phyloP scores from a whole-genome alignment of 345 rosid species.

The Eucalyptus sp. region DNA sequence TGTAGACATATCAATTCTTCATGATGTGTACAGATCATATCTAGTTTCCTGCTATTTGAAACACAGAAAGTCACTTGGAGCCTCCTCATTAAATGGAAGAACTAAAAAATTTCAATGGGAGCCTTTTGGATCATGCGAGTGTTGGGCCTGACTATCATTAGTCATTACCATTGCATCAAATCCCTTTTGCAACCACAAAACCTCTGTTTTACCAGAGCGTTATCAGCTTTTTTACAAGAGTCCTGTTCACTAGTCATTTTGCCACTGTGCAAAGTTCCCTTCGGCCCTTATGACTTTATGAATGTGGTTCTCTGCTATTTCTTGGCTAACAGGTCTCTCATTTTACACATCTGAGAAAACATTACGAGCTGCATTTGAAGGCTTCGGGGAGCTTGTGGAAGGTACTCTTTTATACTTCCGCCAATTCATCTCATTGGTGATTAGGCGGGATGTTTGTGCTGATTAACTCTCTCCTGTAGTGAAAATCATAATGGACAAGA shows the following conservation, averaged over 20 bases:
- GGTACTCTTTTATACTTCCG: conserved; percentile 17
- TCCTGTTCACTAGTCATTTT: not conserved
- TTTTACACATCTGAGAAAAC: conserved; percentile 98
- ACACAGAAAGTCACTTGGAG: not conserved
- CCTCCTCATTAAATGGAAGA: not conserved
- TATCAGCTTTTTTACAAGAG: not conserved
- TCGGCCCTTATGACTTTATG: not conserved
- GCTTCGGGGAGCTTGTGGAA: conserved; percentile 83
- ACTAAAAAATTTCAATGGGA: not conserved
- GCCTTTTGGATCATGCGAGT: not conserved
- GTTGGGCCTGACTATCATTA: not conserved
- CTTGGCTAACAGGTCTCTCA: conserved; percentile 50
- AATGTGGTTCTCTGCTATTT: not conserved
- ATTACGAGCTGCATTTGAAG: conserved; percentile 77
- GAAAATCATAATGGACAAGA: conserved; percentile 94
- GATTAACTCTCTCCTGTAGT: conserved; percentile 15
- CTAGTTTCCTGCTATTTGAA: not conserved
- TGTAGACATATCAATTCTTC: not conserved
- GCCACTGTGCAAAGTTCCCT: not conserved
- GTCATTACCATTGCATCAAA: not conserved
- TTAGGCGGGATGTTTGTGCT: not conserved
- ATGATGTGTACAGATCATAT: not conserved
- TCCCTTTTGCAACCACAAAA: not conserved
- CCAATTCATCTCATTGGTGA: not conserved
- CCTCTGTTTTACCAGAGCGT: not conserved